Percentiles rank a stretch among this genome's conserved stretches.
These are phyloP conservation scores for Sporothrix pallida DNA, from an alignment of 2,329 filamentous ascomycete species.

Conservation along the genomic window DNA sequence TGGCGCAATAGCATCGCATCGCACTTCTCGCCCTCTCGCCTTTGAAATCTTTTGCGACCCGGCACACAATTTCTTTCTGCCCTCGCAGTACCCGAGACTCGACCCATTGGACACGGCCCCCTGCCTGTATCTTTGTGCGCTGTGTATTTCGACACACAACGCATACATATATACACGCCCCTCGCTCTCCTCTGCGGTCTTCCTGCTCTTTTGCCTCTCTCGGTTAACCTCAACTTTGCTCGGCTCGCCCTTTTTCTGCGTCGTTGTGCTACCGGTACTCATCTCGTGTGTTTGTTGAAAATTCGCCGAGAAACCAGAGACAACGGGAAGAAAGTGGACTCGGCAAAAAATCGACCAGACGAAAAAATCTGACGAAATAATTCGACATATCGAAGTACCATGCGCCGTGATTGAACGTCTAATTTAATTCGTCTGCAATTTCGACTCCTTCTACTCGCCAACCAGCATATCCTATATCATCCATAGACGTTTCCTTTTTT, in stretches of 20 bases:
- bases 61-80: background rate
- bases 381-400: constrained; percentile 9
- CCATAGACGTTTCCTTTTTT: background rate
- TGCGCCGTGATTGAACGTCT: background rate
- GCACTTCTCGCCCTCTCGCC: background rate
- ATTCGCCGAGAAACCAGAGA: constrained; percentile 23
- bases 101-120: constrained; percentile 32
- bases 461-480: background rate
- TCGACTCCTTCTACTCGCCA: background rate
- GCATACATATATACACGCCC: constrained; percentile 2
- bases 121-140: constrained; percentile 26
- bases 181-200: background rate
- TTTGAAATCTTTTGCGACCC: background rate
- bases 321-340: constrained; percentile 24
- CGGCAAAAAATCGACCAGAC: background rate
- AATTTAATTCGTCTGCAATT: background rate
- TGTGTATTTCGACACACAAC: constrained; percentile 23
- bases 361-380: background rate
- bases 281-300: constrained; percentile 18
- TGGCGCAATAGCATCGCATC: background rate
- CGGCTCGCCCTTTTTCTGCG: background rate
- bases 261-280: constrained; percentile 15
- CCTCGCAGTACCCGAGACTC: constrained; percentile 24
- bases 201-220: background rate
- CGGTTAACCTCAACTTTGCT: background rate